These are phyloP conservation scores for Theobroma grandiflorum DNA, from an alignment of 441 rosid species.

Conservation along the genomic window DNA sequence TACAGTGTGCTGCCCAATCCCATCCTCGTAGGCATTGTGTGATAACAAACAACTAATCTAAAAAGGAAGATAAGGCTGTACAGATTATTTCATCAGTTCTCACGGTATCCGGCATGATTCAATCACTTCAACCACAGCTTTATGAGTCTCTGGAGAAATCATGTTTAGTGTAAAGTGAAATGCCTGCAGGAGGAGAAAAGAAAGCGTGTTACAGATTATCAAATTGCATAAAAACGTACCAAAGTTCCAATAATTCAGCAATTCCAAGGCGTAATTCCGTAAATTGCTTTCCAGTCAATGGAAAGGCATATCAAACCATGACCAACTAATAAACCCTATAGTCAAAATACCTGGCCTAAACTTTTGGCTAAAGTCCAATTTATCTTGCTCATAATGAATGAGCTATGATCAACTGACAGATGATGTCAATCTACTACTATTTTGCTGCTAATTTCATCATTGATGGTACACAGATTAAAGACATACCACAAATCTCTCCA, in stretches of 20 bases:
- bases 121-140: conserved; percentile 90
- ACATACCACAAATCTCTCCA: conserved; percentile 99
- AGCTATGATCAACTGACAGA: neutral
- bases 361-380: neutral
- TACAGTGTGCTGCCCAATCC: conserved; percentile 33
- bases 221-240: neutral
- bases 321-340: conserved; percentile 12
- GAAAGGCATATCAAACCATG: neutral
- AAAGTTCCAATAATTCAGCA: neutral
- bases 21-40: conserved; percentile 27
- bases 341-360: neutral
- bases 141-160: conserved; percentile 95
- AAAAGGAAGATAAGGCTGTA: conserved; percentile 56
- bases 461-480: conserved; percentile 27
- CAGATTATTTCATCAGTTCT: conserved; percentile 48
- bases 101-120: conserved; percentile 84
- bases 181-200: conserved; percentile 53
- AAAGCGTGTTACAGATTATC: neutral
- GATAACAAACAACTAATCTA: conserved; percentile 39
- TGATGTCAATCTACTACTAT: conserved; percentile 8
- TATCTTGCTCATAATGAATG: neutral
- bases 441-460: conserved; percentile 11
- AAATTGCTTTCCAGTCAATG: neutral
- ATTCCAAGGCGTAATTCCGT: conserved; percentile 4
- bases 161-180: conserved; percentile 90